Conservation (phyloP, 768 basidiomycete species). For the Russula sp. region DNA sequence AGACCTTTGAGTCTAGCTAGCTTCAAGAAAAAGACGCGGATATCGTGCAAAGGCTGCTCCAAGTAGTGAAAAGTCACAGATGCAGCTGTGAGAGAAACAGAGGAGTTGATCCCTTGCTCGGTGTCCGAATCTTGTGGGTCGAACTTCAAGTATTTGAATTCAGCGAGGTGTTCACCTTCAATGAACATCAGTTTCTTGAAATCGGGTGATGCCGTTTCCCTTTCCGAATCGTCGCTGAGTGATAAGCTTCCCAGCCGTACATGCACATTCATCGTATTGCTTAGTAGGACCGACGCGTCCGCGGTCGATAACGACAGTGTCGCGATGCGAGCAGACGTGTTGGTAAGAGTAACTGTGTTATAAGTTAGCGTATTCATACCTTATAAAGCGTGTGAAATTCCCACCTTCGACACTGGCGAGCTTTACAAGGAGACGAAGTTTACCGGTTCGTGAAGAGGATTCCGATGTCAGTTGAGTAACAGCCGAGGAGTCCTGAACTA, state of each 20-base stretch:
- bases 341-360: constrained; percentile 62
- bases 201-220: constrained; percentile 44
- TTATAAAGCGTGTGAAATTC: constrained; percentile 19
- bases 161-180: constrained; percentile 88
- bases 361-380: not conserved
- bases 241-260: constrained; percentile 80
- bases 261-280: constrained; percentile 65
- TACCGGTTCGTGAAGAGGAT: constrained; percentile 27
- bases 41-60: constrained; percentile 82
- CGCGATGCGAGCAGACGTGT: constrained; percentile 62
- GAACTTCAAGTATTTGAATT: constrained; percentile 90
- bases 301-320: constrained; percentile 89
- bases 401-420: constrained; percentile 78
- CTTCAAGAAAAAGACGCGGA: constrained; percentile 76
- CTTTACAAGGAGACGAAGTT: constrained; percentile 76
- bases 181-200: constrained; percentile 89
- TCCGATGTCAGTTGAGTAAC: not conserved
- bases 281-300: constrained; percentile 70
- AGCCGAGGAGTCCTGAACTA: not conserved
- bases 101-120: constrained; percentile 77
- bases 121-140: constrained; percentile 59
- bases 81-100: constrained; percentile 73
- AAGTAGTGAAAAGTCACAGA: constrained; percentile 87
- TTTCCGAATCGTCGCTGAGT: constrained; percentile 63
- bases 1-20: constrained; percentile 87